Evolutionary conservation across 78 protist species (phyloP).

Genomic region (Pelomyxa schiedti): DNA sequence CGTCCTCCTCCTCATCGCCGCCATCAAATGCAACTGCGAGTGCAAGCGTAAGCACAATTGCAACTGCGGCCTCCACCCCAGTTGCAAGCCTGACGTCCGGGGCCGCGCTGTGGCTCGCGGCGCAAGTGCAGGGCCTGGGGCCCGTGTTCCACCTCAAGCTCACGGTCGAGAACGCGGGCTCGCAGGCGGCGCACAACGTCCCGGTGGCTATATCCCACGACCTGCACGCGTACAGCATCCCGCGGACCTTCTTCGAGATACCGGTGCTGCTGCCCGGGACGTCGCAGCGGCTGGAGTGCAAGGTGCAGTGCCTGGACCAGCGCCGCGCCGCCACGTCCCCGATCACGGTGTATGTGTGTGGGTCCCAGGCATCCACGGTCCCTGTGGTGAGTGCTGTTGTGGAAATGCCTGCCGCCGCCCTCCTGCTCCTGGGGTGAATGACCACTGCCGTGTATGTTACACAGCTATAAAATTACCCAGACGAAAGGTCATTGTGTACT

Average conservation of each 20-base stretch:
- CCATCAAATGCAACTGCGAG: too few relatives aligned
- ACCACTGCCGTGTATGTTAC: too few relatives aligned
- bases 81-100: background rate
- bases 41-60: too few relatives aligned
- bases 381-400: background rate
- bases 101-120: background rate
- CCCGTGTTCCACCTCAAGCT: constrained; percentile 21
- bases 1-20: too few relatives aligned
- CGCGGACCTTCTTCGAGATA: background rate
- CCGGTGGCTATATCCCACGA: background rate
- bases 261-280: background rate
- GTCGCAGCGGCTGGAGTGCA: background rate
- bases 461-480: too few relatives aligned
- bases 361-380: background rate
- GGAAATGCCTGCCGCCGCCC: too few relatives aligned
- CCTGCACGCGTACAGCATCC: background rate
- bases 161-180: constrained; percentile 13
- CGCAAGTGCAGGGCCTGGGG: constrained; percentile 31
- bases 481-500: too few relatives aligned
- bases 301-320: background rate
- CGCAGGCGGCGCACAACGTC: background rate
- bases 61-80: background rate
- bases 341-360: background rate
- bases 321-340: background rate
- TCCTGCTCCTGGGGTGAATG: too few relatives aligned